These are phyloP conservation scores for Tetraselmis striata DNA, from an alignment of 139 green algal genomes.

Conservation along the genomic window DNA sequence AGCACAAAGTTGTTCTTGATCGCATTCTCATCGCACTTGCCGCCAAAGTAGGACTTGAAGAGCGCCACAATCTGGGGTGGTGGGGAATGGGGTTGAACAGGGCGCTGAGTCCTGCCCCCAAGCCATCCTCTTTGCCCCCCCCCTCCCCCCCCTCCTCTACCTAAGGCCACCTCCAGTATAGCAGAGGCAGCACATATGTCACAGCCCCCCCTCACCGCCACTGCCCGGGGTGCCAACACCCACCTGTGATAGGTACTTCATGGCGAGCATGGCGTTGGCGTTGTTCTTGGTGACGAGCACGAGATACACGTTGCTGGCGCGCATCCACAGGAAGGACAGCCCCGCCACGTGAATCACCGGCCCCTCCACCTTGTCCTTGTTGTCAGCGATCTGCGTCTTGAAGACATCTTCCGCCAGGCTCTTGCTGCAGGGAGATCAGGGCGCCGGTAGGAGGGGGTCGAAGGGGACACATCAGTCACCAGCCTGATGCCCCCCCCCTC, in stretches of 20 bases:
- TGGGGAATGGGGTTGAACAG: not conserved
- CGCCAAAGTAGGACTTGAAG: conserved; percentile 85
- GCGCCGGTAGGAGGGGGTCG: too few relatives aligned
- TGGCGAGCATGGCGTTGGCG: conserved; percentile 82
- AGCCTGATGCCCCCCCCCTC: too few relatives aligned
- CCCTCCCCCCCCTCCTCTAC: too few relatives aligned
- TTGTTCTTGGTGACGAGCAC: conserved; percentile 84
- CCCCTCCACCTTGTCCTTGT: conserved; percentile 28
- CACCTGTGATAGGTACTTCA: conserved; percentile 86
- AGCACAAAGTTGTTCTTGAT: conserved; percentile 92
- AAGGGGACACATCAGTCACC: too few relatives aligned
- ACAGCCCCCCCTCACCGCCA: too few relatives aligned
- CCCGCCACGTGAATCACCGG: not conserved
- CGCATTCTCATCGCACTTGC: conserved; percentile 72
- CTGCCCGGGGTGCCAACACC: too few relatives aligned
- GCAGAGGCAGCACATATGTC: too few relatives aligned
- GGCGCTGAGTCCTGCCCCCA: too few relatives aligned
- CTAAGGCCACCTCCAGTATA: too few relatives aligned
- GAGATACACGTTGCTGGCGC: conserved; percentile 86
- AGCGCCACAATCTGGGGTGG: conserved; percentile 63
- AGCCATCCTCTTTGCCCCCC: too few relatives aligned
- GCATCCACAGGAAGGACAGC: conserved; percentile 80
- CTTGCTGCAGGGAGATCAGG: conserved; percentile 47
- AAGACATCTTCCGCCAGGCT: conserved; percentile 80
- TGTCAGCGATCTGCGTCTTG: conserved; percentile 79